Evolutionary conservation across 768 basidiomycete species (phyloP).

Genomic region (Amanita muscaria): DNA sequence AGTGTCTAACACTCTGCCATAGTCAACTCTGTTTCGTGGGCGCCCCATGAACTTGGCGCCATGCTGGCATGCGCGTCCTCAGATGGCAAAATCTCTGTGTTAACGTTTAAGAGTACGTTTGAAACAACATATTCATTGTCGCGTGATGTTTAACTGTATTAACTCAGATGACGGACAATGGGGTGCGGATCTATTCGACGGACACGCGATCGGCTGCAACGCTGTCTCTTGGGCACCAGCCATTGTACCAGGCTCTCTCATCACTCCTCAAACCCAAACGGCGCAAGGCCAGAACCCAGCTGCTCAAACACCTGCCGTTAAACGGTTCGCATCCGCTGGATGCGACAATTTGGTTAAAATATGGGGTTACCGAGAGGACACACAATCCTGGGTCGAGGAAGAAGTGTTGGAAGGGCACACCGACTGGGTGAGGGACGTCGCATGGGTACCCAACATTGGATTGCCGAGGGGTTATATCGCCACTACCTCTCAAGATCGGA

Average conservation of each 20-base stretch:
- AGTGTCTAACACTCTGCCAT: not conserved
- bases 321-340: slow-evolving; percentile 91
- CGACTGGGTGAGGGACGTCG: slow-evolving; percentile 98
- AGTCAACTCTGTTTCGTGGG: slow-evolving; percentile 99
- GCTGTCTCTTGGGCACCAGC: slow-evolving; percentile 98
- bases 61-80: slow-evolving; percentile 96
- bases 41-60: slow-evolving; percentile 95
- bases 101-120: slow-evolving; percentile 89
- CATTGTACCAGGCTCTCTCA: slow-evolving; percentile 75
- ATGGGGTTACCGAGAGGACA: slow-evolving; percentile 85
- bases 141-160: not conserved
- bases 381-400: slow-evolving; percentile 86
- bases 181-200: slow-evolving; percentile 91
- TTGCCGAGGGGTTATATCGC: slow-evolving; percentile 93
- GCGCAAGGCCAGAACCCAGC: slow-evolving; percentile 33
- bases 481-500: slow-evolving; percentile 90
- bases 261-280: slow-evolving; percentile 47
- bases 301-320: slow-evolving; percentile 49
- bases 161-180: slow-evolving; percentile 87
- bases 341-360: slow-evolving; percentile 94
- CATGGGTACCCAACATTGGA: slow-evolving; percentile 97
- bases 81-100: slow-evolving; percentile 92
- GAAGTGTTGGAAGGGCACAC: slow-evolving; percentile 87
- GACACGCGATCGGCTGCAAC: slow-evolving; percentile 94
- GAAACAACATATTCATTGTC: not conserved